A percentile compares a stretch with the other conserved stretches of the same genome.
Evolutionary conservation across 169 alveolate genomes (phyloP).

Genomic region (Prorocentrum cordatum): DNA sequence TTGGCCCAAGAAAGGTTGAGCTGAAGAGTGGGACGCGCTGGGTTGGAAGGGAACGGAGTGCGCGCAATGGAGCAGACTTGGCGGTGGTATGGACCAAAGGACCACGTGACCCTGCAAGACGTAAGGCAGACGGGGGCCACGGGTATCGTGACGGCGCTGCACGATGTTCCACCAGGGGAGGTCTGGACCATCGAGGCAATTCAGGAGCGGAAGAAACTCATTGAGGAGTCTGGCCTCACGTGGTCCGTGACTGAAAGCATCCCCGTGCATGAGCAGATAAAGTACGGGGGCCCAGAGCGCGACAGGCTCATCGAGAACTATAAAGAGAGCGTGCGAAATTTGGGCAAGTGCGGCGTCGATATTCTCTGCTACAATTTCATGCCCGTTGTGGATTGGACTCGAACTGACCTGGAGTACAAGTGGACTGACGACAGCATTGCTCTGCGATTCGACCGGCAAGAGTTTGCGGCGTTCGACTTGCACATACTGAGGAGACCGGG

Average conservation of each 20-base stretch:
- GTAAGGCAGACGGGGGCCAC: slow-evolving; percentile 38
- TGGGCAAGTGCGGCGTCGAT: slow-evolving; percentile 50
- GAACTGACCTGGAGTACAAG: slow-evolving; percentile 26
- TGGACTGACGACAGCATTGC: not conserved
- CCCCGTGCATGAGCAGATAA: slow-evolving; percentile 52
- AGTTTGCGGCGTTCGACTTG: slow-evolving; percentile 42
- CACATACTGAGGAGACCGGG: slow-evolving; percentile 23
- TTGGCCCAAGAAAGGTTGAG: no score
- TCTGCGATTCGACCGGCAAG: not conserved
- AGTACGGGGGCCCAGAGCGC: slow-evolving; percentile 20
- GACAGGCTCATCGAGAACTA: slow-evolving; percentile 8
- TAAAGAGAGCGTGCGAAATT: slow-evolving; percentile 28
- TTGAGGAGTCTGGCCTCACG: slow-evolving; percentile 18
- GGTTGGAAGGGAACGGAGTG: no score
- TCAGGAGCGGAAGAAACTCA: slow-evolving; percentile 25
- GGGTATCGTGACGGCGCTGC: slow-evolving; percentile 62
- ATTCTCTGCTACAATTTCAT: not conserved
- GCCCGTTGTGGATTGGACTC: slow-evolving; percentile 47
- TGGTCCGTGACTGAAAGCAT: slow-evolving; percentile 36
- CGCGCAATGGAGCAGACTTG: no score
- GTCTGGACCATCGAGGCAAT: not conserved
- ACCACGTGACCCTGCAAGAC: slow-evolving; percentile 46
- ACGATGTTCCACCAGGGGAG: not conserved
- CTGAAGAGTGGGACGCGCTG: no score
- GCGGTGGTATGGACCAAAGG: slow-evolving; percentile 63